Conservation (phyloP, 2,329 filamentous ascomycete genomes). For the Colletotrichum simmondsii region DNA sequence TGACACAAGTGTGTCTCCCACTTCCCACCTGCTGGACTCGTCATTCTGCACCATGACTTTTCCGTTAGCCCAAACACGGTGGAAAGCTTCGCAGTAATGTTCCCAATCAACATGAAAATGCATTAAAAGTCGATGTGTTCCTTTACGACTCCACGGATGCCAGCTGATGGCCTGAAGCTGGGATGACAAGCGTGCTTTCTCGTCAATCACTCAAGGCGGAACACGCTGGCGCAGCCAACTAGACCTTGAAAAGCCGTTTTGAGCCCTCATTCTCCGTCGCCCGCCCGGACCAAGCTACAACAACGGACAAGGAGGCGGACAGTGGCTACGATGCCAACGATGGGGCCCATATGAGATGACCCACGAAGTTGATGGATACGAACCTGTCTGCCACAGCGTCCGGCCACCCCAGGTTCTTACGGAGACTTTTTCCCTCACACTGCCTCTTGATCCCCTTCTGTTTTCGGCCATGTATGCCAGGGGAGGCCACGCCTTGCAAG, state of each 20-base stretch:
- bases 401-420: slow-evolving; percentile 22
- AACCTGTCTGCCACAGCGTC: slow-evolving; percentile 8
- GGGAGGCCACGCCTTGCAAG: slow-evolving; percentile 33
- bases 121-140: not conserved
- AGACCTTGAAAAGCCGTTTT: slow-evolving; percentile 1
- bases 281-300: slow-evolving; percentile 19
- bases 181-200: not conserved
- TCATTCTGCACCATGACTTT: not conserved
- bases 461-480: slow-evolving; percentile 26
- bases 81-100: not conserved
- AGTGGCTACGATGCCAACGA: not conserved
- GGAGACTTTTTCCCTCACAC: slow-evolving; percentile 32
- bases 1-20: slow-evolving; percentile 14
- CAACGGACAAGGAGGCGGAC: slow-evolving; percentile 12
- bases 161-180: not conserved
- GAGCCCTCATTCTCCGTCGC: slow-evolving; percentile 6
- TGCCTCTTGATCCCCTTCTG: slow-evolving; percentile 14
- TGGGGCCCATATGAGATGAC: not conserved
- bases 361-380: slow-evolving; percentile 14
- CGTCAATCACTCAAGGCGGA: slow-evolving; percentile 22
- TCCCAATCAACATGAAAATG: slow-evolving; percentile 3
- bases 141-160: not conserved
- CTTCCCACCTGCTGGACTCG: slow-evolving; percentile 19
- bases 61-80: slow-evolving; percentile 5
- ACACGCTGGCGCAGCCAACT: not conserved